Percentiles rank a stretch among this genome's conserved stretches.
These are phyloP conservation scores for Pyronema omphalodes DNA, from an alignment of 495 filamentous ascomycete species.

Conservation along the genomic window DNA sequence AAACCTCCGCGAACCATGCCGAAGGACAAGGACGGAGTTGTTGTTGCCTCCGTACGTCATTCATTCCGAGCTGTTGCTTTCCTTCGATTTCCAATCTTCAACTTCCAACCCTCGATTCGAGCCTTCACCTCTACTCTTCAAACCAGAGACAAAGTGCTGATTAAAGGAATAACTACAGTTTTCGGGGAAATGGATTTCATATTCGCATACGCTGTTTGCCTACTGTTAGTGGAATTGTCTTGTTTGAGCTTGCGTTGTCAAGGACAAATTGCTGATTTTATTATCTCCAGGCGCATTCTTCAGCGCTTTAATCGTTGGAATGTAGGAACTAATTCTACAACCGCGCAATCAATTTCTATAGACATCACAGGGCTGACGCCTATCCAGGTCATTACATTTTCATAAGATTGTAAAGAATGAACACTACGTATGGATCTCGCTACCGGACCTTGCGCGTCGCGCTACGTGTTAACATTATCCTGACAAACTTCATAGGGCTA, in stretches of 20 bases:
- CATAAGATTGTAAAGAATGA: conserved; percentile 96
- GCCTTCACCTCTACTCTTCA: not conserved
- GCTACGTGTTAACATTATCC: not conserved
- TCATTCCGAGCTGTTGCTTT: conserved; percentile 6
- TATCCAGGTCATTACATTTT: conserved; percentile 51
- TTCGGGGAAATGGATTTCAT: conserved; percentile 83
- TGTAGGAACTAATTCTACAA: conserved; percentile 25
- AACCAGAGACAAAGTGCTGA: not conserved
- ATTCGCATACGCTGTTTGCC: conserved; percentile 65
- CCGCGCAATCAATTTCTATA: conserved; percentile 2
- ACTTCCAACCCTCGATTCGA: no score
- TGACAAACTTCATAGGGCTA: conserved; percentile 41
- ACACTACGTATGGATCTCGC: conserved; percentile 44
- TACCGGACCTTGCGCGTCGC: not conserved
- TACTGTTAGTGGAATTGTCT: conserved; percentile 38
- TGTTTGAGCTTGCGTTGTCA: not conserved
- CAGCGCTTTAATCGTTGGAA: conserved; percentile 70
- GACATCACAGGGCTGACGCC: not conserved
- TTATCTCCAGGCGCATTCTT: conserved; percentile 56
- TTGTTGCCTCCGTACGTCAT: conserved; percentile 47
- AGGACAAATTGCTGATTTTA: conserved; percentile 8
- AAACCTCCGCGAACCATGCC: conserved; percentile 36
- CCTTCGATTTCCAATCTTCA: conserved; percentile 3
- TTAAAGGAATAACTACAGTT: conserved; percentile 31
- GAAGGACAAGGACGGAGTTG: conserved; percentile 77